Evolutionary conservation across 495 filamentous ascomycete species (phyloP).

Genomic region (Cercophora sp.): DNA sequence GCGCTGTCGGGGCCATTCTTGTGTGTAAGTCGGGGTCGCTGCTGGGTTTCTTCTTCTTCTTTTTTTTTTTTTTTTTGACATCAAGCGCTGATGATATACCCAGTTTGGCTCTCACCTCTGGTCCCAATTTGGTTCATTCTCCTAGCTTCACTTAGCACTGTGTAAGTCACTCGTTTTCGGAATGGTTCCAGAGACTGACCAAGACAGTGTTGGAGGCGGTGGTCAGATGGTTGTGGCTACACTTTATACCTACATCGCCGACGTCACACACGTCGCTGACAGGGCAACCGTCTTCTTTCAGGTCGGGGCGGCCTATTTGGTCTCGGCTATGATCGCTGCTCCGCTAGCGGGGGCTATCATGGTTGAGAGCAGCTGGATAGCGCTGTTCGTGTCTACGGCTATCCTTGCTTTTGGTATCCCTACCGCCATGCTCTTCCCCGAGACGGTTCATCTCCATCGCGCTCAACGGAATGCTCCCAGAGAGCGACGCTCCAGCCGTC

Average conservation of each 20-base stretch:
- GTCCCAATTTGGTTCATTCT: slow-evolving; percentile 29
- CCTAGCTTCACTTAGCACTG: slow-evolving; percentile 15
- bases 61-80: not conserved
- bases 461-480: not conserved
- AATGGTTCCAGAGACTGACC: no score
- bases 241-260: slow-evolving; percentile 31
- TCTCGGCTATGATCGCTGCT: slow-evolving; percentile 22
- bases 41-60: not conserved
- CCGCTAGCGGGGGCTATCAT: slow-evolving; percentile 25
- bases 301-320: slow-evolving; percentile 21
- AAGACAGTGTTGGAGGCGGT: slow-evolving; percentile 28
- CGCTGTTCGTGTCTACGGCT: slow-evolving; percentile 17
- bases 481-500: not conserved
- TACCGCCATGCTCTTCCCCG: slow-evolving; percentile 17
- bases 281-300: slow-evolving; percentile 31
- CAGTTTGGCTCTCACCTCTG: slow-evolving; percentile 26
- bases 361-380: slow-evolving; percentile 20
- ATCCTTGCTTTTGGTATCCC: slow-evolving; percentile 13
- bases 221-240: slow-evolving; percentile 25
- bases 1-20: slow-evolving; percentile 6
- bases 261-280: slow-evolving; percentile 23
- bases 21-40: slow-evolving; percentile 33
- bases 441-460: slow-evolving; percentile 27
- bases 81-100: not conserved
- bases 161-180: slow-evolving; percentile 21